Base-by-base conservation (phyloP, 2,329 filamentous ascomycete species). In the Nemania bipapillata region DNA sequence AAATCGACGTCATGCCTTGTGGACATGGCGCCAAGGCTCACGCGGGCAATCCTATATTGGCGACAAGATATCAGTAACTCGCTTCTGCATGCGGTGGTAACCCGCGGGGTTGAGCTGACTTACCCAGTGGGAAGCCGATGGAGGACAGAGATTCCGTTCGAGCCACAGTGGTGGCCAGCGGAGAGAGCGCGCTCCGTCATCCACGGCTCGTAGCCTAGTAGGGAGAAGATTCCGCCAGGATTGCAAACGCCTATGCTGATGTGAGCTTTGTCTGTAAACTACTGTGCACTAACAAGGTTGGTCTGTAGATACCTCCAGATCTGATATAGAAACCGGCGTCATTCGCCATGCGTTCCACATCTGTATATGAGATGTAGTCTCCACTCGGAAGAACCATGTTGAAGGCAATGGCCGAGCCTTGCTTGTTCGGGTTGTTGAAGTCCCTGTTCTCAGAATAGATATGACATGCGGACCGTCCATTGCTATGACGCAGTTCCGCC, bases 331-430 rank as follows among this genome's bases (percentile, higher is more conserved):
- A 86, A 6, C 82, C 80, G 3, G 82, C 80, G 12, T 82, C 78
- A 69, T 89, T 86, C 0, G 89, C 88, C 20, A 84, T 79, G 35
- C 80, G 80, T 77, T 91, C 89, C n/a, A 90, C 86, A 1, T 86
- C 82, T 1, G 83, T 83, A 74, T 89, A 90, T 0, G 86, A 82
- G 32, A 90, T 79, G 71, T 86, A 85, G 0, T 78, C 79, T 0
- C 88, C 88, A 65, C 86, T 82, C 2, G 82, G 76, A n/a, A 78
- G 78, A 28, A 84, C 77, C 12, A 91, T 78, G 70, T 91, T 92
- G 79, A 92, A 90, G 1, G 89, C 86, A 24, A 92, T 80, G 0
- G 87, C 90, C 1, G 88, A 84, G 1, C 89, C 89, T 75, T 90
- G 87, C 22, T 82, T 83, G 17, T 74, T 78, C 0, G 85, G 74